Evolutionary conservation across 192 early-diverging fungal genomes (phyloP), one percentile per base, ranked within the genome.

Genomic region (Coemansia sp.): DNA sequence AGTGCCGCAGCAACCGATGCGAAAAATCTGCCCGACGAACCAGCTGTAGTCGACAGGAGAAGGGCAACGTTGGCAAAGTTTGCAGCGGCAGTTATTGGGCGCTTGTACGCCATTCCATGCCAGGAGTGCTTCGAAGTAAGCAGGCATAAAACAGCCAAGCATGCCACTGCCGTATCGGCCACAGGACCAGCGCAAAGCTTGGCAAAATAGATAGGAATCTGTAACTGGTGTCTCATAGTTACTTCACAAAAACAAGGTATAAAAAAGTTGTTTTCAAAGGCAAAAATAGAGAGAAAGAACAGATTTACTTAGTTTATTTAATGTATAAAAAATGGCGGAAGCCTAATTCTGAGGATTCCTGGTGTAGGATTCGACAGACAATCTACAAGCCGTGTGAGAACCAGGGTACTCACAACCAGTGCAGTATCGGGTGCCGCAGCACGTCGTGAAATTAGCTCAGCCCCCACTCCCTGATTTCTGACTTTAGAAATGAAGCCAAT

Each of bases 151-250:
- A 21, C 19, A 6, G 45, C 45, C 17, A 48, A 21, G 19, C n/a
- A 19, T 5, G 45, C 45, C 5, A 48, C 45, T 3, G 19, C 45
- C 5, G 45, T 23, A 48, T 48, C 45, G 19, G 45, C 45, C 6
- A 48, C 45, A 8, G 45, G 45, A 8, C 45, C 45, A 8, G 19
- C 19, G 8, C 45, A 48, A 6, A 48, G 19, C 45, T 48, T 48
- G 19, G 19, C 45, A 9, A 48, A n/a, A 19, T 48, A 48, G n/a
- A 21, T n/a, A 19, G 45, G 45, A 48, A 48, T 48, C 45, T 48
- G 45, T 21, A 48, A 48, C 45, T 48, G 45, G 19, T 48, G 45
- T 21, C 45, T 21, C 45, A 48, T 48, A 48, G 45, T 48, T 48
- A 48, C 45, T 19, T 19, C 5, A 41, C 39, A 41, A 10, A 48